A percentile compares a stretch with the other conserved stretches of the same genome.
Conservation (phyloP, 768 basidiomycete species). For the Auricularia sp. region DNA sequence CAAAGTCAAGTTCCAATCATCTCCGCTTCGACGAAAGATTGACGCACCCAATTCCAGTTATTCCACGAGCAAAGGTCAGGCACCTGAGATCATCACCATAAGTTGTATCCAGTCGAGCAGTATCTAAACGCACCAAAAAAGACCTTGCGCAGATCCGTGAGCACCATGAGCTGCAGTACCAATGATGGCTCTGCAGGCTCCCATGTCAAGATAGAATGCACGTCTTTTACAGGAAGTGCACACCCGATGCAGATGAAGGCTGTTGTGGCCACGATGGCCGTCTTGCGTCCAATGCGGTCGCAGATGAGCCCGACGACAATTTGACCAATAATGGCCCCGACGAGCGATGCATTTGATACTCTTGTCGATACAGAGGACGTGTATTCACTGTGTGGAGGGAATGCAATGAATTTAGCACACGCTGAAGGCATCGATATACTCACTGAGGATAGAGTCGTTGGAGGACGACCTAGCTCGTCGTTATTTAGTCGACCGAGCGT, state of each 20-base stretch:
- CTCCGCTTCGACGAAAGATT: background rate
- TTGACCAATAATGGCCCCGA: constrained; percentile 57
- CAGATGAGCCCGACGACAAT: constrained; percentile 55
- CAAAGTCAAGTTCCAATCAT: too few species aligned
- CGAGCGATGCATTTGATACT: constrained; percentile 59
- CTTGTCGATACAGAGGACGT: constrained; percentile 53
- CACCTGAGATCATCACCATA: constrained; percentile 19
- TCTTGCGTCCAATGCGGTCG: constrained; percentile 62
- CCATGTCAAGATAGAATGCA: background rate
- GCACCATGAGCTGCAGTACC: constrained; percentile 60
- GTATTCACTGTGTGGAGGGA: constrained; percentile 27
- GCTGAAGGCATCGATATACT: too few species aligned
- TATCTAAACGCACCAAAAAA: constrained; percentile 42
- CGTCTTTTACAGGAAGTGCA: background rate
- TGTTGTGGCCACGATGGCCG: constrained; percentile 65
- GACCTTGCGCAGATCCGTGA: constrained; percentile 41
- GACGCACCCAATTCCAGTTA: constrained; percentile 48
- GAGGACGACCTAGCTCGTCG: constrained; percentile 48
- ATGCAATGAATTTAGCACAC: background rate
- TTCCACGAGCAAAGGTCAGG: constrained; percentile 59
- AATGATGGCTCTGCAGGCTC: constrained; percentile 33
- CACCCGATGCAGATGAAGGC: constrained; percentile 54
- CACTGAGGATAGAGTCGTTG: constrained; percentile 48
- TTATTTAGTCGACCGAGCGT: background rate
- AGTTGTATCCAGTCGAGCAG: too few species aligned